These are phyloP conservation scores for Pestalotiopsis sp. DNA, from an alignment of 2,329 filamentous ascomycete genomes.

Conservation along the genomic window DNA sequence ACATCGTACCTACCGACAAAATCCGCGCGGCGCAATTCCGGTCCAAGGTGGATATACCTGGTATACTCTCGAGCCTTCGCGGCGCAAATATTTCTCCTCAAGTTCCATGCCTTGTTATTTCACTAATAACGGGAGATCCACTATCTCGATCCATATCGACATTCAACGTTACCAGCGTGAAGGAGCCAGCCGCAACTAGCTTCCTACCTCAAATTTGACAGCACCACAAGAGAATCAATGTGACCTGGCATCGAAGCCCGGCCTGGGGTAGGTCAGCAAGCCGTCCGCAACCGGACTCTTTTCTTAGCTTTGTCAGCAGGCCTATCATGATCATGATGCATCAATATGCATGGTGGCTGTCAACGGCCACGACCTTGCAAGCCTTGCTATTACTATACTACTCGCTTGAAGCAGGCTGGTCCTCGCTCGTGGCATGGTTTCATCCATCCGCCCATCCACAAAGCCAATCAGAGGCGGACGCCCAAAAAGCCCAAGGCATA, in stretches of 20 bases:
- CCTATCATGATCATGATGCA: neutral
- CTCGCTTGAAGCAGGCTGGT: neutral
- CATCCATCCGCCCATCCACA: neutral
- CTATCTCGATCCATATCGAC: conserved; percentile 7
- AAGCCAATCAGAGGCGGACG: neutral
- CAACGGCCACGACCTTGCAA: neutral
- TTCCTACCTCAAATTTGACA: conserved; percentile 1
- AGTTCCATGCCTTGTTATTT: neutral
- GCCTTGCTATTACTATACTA: neutral
- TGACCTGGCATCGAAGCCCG: neutral
- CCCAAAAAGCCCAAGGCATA: neutral
- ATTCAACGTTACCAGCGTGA: conserved; percentile 3
- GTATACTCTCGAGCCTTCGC: neutral
- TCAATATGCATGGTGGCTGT: neutral
- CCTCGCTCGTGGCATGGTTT: no score
- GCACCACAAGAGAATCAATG: neutral
- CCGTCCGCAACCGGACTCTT: no score
- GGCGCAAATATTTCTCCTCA: neutral
- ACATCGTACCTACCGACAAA: neutral
- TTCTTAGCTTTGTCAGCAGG: neutral
- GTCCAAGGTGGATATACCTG: neutral
- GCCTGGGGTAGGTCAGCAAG: neutral
- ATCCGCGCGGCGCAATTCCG: neutral
- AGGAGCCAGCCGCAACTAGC: neutral
- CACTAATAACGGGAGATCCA: neutral